Evolutionary conservation across 1,139 yeast species (phyloP).

Genomic region (Protomyces gravidus): DNA sequence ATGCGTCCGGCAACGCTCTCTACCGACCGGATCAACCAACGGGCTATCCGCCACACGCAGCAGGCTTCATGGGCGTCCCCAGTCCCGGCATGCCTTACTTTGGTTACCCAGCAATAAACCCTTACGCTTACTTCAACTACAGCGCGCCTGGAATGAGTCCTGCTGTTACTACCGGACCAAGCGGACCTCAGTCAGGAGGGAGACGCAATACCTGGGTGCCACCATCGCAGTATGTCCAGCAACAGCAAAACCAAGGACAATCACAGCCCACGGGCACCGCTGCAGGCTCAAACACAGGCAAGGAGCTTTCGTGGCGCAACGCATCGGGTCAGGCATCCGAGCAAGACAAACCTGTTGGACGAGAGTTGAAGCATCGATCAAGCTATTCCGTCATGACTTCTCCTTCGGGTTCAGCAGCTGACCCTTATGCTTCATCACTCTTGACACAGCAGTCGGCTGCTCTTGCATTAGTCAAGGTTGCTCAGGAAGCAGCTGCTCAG

Average conservation of each 20-base stretch:
- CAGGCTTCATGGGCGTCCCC: neutral
- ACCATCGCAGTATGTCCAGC: neutral
- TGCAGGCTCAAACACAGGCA: neutral
- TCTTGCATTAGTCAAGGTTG: constrained; percentile 2
- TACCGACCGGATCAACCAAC: neutral
- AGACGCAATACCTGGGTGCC: neutral
- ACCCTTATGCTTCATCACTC: neutral
- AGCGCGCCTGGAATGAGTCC: neutral
- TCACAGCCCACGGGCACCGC: neutral
- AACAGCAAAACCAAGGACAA: neutral
- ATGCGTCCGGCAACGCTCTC: neutral
- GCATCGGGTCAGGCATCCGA: neutral
- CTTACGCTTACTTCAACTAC: neutral
- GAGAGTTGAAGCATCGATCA: neutral
- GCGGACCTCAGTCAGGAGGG: neutral
- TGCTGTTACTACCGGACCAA: neutral
- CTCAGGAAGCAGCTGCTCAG: constrained; percentile 5
- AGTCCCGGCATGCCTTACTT: neutral
- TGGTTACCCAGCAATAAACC: neutral
- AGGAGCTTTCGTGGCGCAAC: neutral
- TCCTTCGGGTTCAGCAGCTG: neutral
- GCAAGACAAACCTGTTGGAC: neutral
- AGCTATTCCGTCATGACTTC: neutral
- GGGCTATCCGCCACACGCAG: neutral
- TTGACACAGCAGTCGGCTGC: neutral